A percentile compares a stretch with the other conserved stretches of the same genome.
These are phyloP conservation scores for Trebouxia sp. DNA, from an alignment of 139 green algal species.

Conservation along the genomic window DNA sequence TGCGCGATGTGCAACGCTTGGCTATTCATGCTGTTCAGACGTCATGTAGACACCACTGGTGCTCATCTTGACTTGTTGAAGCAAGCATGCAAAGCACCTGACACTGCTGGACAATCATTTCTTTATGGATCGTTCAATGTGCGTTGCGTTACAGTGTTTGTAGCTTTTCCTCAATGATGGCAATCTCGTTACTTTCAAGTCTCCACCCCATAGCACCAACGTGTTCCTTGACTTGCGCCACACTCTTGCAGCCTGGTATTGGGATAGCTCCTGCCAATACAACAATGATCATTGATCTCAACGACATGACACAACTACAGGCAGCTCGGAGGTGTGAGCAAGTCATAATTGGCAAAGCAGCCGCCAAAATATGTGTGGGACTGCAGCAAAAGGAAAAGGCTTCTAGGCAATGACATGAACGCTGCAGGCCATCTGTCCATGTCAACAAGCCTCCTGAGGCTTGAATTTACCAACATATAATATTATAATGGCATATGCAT, in stretches of 20 bases:
- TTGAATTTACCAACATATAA: too few species aligned
- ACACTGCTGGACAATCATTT: too few species aligned
- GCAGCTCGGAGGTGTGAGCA: not conserved
- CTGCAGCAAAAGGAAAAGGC: too few species aligned
- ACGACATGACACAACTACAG: not conserved
- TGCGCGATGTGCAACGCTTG: too few species aligned
- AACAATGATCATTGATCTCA: not conserved
- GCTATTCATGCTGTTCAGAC: too few species aligned
- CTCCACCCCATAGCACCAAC: slow-evolving; percentile 36
- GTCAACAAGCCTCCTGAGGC: too few species aligned
- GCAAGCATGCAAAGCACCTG: too few species aligned
- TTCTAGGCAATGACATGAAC: not conserved
- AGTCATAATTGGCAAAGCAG: not conserved
- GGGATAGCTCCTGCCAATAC: slow-evolving; percentile 38
- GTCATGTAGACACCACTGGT: too few species aligned
- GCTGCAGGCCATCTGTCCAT: too few species aligned
- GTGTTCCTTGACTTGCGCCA: slow-evolving; percentile 36
- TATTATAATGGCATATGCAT: too few species aligned
- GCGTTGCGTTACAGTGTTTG: not conserved
- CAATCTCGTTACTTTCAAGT: slow-evolving; percentile 51
- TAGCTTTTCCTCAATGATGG: slow-evolving; percentile 47
- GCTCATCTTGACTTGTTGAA: too few species aligned
- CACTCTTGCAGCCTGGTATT: slow-evolving; percentile 44
- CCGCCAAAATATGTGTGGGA: not conserved
- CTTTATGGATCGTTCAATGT: too few species aligned